Percentiles rank a stretch among this genome's conserved stretches.
Evolutionary conservation across 306 rosid species (phyloP).

Genomic region (Lathyrus tuberosus): DNA sequence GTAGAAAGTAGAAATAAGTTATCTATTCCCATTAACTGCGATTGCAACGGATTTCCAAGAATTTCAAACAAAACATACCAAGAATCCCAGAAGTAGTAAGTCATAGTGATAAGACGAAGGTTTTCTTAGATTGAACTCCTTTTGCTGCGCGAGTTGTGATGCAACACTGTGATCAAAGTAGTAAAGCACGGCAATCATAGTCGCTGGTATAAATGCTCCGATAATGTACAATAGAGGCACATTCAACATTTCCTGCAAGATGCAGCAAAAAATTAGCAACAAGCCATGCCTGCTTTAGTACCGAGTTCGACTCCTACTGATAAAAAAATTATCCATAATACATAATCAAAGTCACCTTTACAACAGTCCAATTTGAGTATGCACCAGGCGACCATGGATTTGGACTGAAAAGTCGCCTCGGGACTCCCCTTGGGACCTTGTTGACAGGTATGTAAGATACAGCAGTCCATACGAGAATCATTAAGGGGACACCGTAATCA

Average conservation of each 20-base stretch:
- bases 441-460: slow-evolving; percentile 85
- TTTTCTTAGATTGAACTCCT: slow-evolving; percentile 92
- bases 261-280: slow-evolving; percentile 40
- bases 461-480: slow-evolving; percentile 91
- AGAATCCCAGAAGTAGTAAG: slow-evolving; percentile 84
- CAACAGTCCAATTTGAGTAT: slow-evolving; percentile 92
- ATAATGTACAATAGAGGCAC: slow-evolving; percentile 78
- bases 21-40: slow-evolving; percentile 21
- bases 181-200: slow-evolving; percentile 96
- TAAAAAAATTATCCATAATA: neutral
- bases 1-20: slow-evolving; percentile 26
- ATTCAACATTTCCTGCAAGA: slow-evolving; percentile 85
- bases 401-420: slow-evolving; percentile 93
- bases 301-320: neutral
- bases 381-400: slow-evolving; percentile 98
- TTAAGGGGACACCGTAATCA: slow-evolving; percentile 94
- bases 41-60: slow-evolving; percentile 12
- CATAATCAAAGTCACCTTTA: slow-evolving; percentile 60
- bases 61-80: slow-evolving; percentile 55
- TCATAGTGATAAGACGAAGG: slow-evolving; percentile 95
- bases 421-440: slow-evolving; percentile 83
- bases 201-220: slow-evolving; percentile 97
- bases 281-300: slow-evolving; percentile 14
- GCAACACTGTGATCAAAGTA: slow-evolving; percentile 96
- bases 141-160: slow-evolving; percentile 93